Evolutionary conservation across 176 grass and related monocot species (phyloP).

Genomic region (Aegilops sharonensis): DNA sequence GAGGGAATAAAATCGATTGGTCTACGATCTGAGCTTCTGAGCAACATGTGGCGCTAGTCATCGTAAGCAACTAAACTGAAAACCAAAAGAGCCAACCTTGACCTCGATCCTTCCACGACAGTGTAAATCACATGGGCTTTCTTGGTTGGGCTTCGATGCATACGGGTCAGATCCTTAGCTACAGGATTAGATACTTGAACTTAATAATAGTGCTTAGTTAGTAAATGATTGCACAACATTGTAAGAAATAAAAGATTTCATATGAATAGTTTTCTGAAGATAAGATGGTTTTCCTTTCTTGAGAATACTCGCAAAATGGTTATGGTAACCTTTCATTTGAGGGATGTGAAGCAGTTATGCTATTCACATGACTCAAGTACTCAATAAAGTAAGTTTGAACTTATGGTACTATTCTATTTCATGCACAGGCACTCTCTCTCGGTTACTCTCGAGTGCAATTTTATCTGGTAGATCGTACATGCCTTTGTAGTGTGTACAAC

Average conservation of each 20-base stretch:
- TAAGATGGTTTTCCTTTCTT: not conserved
- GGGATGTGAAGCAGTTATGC: not conserved
- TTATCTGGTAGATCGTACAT: not conserved
- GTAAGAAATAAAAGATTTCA: not conserved
- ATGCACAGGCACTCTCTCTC: not conserved
- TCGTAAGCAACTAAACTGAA: not conserved
- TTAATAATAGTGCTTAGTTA: conserved; percentile 2
- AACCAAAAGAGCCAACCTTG: not conserved
- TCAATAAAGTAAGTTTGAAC: conserved; percentile 11
- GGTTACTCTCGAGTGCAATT: not conserved
- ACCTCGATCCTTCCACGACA: not conserved
- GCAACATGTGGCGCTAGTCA: not conserved
- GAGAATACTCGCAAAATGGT: not conserved
- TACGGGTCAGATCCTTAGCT: not conserved
- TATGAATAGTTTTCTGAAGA: not conserved
- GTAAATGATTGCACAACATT: not conserved
- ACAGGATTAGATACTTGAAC: not conserved
- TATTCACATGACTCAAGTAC: not conserved
- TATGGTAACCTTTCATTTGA: conserved; percentile 11
- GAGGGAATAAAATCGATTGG: not conserved
- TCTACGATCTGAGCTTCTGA: not conserved
- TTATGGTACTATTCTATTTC: conserved; percentile 7
- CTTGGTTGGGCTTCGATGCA: not conserved
- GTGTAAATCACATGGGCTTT: not conserved
- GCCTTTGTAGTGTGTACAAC: conserved; percentile 11